A percentile compares a stretch with the other conserved stretches of the same genome.
Conservation (phyloP, 2,329 filamentous ascomycete species). For the Capronia coronata region DNA sequence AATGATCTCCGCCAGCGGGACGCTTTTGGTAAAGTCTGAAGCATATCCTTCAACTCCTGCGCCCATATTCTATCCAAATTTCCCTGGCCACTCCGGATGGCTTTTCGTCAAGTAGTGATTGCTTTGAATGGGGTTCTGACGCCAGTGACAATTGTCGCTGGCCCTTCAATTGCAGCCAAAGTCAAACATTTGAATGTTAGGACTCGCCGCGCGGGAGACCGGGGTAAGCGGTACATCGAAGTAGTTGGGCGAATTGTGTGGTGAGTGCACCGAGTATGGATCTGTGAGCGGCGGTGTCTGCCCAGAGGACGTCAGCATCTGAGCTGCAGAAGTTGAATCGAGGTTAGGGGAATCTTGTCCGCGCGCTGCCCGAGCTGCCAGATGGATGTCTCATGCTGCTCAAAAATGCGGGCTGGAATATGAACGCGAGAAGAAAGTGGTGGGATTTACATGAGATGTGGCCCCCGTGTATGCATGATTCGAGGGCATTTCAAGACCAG, state of each 20-base stretch:
- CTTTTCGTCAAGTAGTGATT: too few species aligned
- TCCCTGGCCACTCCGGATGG: too few species aligned
- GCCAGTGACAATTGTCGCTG: too few species aligned
- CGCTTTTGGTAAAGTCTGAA: too few species aligned
- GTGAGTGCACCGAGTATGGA: conserved; percentile 38
- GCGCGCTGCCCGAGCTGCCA: conserved; percentile 5
- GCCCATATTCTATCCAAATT: too few species aligned
- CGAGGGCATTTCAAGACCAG: conserved; percentile 47
- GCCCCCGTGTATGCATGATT: conserved; percentile 35
- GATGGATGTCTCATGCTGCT: conserved; percentile 13
- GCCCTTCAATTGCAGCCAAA: conserved; percentile 22
- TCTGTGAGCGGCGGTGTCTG: conserved; percentile 37
- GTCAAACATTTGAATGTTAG: conserved; percentile 31
- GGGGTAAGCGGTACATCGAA: conserved; percentile 40
- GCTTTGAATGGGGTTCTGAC: too few species aligned
- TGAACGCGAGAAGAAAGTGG: conserved; percentile 27
- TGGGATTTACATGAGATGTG: conserved; percentile 41
- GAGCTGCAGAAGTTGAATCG: conserved; percentile 13
- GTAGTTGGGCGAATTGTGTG: conserved; percentile 39
- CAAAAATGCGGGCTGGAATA: conserved; percentile 21
- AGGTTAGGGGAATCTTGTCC: conserved; percentile 1
- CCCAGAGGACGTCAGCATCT: conserved; percentile 26
- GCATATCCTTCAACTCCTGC: too few species aligned
- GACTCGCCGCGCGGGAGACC: conserved; percentile 38
- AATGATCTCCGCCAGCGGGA: too few species aligned